Percentiles rank a stretch among this genome's conserved stretches.
Conservation (phyloP, 2,329 filamentous ascomycete genomes). For the Ceratocystis ficicola region DNA sequence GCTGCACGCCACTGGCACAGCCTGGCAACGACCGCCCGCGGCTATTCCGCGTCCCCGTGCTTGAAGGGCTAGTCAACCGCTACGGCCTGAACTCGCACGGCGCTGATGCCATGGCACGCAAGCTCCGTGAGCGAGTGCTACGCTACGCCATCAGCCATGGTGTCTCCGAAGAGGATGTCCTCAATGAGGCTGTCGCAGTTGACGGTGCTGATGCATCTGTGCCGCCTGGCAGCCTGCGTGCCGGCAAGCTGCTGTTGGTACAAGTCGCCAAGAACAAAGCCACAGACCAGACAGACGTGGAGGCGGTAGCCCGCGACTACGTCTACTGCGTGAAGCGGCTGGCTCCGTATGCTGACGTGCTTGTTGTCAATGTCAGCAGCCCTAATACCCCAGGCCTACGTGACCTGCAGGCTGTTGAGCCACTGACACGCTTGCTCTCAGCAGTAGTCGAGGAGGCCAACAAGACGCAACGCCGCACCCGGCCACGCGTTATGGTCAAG, state of each 20-base stretch:
- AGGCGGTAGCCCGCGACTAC: constrained; percentile 69
- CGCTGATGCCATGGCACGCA: constrained; percentile 72
- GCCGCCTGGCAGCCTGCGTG: constrained; percentile 65
- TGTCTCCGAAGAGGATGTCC: constrained; percentile 57
- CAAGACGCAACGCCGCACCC: constrained; percentile 54
- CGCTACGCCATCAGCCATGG: constrained; percentile 62
- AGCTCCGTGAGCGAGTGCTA: constrained; percentile 64
- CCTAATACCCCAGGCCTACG: constrained; percentile 90
- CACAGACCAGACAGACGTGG: constrained; percentile 73
- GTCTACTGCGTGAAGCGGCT: constrained; percentile 78
- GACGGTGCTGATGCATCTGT: constrained; percentile 48
- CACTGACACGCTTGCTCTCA: constrained; percentile 64
- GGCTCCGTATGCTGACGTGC: constrained; percentile 78
- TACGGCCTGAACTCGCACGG: constrained; percentile 91
- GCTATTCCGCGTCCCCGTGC: constrained; percentile 71
- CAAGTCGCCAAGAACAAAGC: constrained; percentile 96
- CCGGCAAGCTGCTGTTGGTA: constrained; percentile 70
- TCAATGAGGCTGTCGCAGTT: constrained; percentile 46
- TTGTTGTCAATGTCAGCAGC: constrained; percentile 97
- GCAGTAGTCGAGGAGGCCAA: constrained; percentile 73
- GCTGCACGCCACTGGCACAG: constrained; percentile 77
- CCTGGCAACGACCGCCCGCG: constrained; percentile 76
- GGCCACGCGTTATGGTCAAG: constrained; percentile 82
- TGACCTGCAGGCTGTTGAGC: constrained; percentile 72
- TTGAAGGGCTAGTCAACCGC: constrained; percentile 84